Evolutionary conservation across 352 stramenopile genomes (phyloP).

Genomic region (Phytopythium aichiense): DNA sequence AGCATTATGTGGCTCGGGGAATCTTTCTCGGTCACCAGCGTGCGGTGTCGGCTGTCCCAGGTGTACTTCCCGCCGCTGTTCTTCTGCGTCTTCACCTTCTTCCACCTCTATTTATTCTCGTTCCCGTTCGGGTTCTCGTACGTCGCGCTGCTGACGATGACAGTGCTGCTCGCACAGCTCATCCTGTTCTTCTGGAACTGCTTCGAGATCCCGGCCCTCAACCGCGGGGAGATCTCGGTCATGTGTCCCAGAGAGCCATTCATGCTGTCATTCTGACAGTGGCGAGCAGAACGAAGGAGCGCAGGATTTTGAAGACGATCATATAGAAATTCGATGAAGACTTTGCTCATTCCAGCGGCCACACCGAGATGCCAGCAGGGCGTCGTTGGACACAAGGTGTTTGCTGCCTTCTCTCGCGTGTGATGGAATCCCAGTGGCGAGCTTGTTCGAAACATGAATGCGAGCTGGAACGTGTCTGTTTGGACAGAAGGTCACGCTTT

Average conservation of each 20-base stretch:
- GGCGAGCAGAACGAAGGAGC: background rate
- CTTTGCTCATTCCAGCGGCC: background rate
- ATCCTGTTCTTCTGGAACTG: slow-evolving; percentile 73
- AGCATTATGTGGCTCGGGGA: slow-evolving; percentile 88
- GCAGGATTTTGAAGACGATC: background rate
- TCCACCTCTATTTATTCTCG: slow-evolving; percentile 94
- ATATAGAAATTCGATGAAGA: background rate
- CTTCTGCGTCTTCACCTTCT: slow-evolving; percentile 93
- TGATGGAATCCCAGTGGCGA: background rate
- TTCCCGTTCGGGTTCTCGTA: slow-evolving; percentile 94
- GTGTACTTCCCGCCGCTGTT: slow-evolving; percentile 89
- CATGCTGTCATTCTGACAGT: slow-evolving; percentile 17
- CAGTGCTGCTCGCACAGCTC: slow-evolving; percentile 37
- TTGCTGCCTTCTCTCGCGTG: background rate
- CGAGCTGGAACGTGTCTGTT: background rate
- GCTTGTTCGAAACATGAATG: background rate
- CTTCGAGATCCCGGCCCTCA: slow-evolving; percentile 59
- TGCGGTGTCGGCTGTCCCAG: slow-evolving; percentile 62
- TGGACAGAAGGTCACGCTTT: background rate
- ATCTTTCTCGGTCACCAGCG: slow-evolving; percentile 88
- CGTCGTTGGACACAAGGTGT: background rate
- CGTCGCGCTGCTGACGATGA: slow-evolving; percentile 54
- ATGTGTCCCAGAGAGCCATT: slow-evolving; percentile 22
- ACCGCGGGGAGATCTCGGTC: slow-evolving; percentile 35
- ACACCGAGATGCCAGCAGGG: background rate